phyloP scores from a whole-genome alignment of 352 stramenopile species.

The Pythium periplocum region DNA sequence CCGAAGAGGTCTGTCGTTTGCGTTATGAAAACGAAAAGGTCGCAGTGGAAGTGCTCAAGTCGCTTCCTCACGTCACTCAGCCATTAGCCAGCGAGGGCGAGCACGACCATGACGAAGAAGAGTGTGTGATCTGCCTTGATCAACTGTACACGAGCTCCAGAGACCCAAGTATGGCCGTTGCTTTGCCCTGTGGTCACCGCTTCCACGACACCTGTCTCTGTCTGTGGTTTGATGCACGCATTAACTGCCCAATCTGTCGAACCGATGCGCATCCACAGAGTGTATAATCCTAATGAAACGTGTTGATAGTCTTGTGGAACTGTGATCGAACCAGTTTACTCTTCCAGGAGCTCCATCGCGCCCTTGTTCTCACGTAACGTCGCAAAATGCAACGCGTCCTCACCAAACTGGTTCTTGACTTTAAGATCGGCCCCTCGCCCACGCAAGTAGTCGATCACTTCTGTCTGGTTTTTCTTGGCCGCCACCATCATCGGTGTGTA shows the following conservation, averaged over 20 bases:
- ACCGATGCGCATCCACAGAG: not conserved
- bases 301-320: no score
- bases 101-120: conserved; percentile 4
- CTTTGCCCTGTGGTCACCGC: conserved; percentile 53
- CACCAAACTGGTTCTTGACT: conserved; percentile 56
- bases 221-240: conserved; percentile 51
- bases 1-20: conserved; percentile 39
- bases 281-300: not conserved
- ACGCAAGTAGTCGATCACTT: conserved; percentile 47
- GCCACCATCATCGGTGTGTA: conserved; percentile 66
- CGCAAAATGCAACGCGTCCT: conserved; percentile 62
- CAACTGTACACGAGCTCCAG: conserved; percentile 8
- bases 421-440: conserved; percentile 42
- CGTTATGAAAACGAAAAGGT: conserved; percentile 43
- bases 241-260: conserved; percentile 66
- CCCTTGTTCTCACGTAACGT: conserved; percentile 50
- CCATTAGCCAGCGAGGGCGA: not conserved
- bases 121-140: conserved; percentile 64
- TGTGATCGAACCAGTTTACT: not conserved
- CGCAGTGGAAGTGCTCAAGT: conserved; percentile 34
- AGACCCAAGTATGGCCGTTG: conserved; percentile 15
- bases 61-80: conserved; percentile 28
- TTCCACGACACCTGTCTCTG: conserved; percentile 77
- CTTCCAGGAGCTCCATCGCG: conserved; percentile 34
- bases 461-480: conserved; percentile 68